phyloP scores from a whole-genome alignment of 2,329 filamentous ascomycete genomes.

The Trichoderma lentiforme region DNA sequence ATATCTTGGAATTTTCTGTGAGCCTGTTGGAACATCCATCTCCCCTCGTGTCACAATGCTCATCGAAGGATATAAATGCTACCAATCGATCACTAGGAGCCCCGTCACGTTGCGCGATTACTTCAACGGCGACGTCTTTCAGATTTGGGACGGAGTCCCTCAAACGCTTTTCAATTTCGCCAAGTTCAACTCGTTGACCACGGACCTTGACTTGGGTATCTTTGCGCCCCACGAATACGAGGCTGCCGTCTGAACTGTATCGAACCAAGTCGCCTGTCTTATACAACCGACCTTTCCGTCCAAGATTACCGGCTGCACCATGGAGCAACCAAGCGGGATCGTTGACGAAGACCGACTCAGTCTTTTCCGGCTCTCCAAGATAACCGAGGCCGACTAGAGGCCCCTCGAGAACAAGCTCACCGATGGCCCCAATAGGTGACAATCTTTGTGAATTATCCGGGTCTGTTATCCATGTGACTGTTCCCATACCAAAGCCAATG shows the following conservation, averaged over 20 bases:
- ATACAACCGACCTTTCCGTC: not conserved
- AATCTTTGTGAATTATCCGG: not conserved
- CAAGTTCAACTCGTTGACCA: conserved; percentile 51
- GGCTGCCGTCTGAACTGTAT: not conserved
- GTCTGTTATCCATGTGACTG: not conserved
- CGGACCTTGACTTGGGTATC: conserved; percentile 36
- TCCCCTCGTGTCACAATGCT: not conserved
- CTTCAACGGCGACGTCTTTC: not conserved
- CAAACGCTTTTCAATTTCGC: conserved; percentile 10
- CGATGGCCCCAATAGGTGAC: not conserved
- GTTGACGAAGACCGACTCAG: not conserved
- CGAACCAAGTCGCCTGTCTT: not conserved
- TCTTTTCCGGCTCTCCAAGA: not conserved
- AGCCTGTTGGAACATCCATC: not conserved
- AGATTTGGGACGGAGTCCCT: not conserved
- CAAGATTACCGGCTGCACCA: not conserved
- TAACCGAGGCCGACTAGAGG: not conserved
- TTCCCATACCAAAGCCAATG: not conserved
- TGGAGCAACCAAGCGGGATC: not conserved
- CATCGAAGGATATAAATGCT: not conserved
- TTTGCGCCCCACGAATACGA: not conserved
- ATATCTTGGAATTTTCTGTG: not conserved
- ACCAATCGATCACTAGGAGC: not conserved
- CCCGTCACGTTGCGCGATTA: not conserved
- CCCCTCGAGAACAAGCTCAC: not conserved